A percentile compares a stretch with the other conserved stretches of the same genome.
Evolutionary conservation across 2,329 filamentous ascomycete genomes (phyloP).

Genomic region (Incumbomyces delicatus): DNA sequence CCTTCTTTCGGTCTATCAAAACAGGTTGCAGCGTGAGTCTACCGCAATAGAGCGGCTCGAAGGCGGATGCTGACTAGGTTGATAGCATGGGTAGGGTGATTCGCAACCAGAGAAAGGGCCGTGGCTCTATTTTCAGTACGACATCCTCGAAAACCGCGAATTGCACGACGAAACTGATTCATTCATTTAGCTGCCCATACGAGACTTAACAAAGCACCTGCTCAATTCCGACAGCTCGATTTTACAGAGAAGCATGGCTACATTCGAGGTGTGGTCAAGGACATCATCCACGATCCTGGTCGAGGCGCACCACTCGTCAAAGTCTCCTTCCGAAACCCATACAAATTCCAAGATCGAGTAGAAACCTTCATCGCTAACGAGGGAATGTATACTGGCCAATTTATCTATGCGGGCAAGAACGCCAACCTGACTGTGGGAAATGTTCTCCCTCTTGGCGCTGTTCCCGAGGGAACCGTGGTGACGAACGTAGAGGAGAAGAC

Average conservation of each 20-base stretch:
- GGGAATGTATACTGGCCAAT: slow-evolving; percentile 99
- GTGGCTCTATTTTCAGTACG: slow-evolving; percentile 67
- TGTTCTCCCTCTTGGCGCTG: slow-evolving; percentile 83
- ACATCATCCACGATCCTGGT: slow-evolving; percentile 98
- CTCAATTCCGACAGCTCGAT: slow-evolving; percentile 94
- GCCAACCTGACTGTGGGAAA: slow-evolving; percentile 94
- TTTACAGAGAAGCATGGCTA: slow-evolving; percentile 96
- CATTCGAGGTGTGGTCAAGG: slow-evolving; percentile 92
- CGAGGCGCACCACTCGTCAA: slow-evolving; percentile 96
- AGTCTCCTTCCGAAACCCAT: slow-evolving; percentile 94
- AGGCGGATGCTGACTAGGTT: slow-evolving; percentile 25
- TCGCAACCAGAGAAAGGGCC: slow-evolving; percentile 68
- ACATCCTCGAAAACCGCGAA: slow-evolving; percentile 24
- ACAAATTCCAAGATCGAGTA: slow-evolving; percentile 93
- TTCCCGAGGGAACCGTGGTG: slow-evolving; percentile 98
- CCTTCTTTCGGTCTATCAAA: not conserved
- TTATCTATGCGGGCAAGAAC: slow-evolving; percentile 99
- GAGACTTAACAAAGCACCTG: slow-evolving; percentile 87
- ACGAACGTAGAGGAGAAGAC: slow-evolving; percentile 99
- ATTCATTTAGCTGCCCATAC: slow-evolving; percentile 58
- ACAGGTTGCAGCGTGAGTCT: slow-evolving; percentile 7
- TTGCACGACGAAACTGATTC: slow-evolving; percentile 9
- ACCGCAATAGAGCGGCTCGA: not conserved
- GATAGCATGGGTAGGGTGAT: slow-evolving; percentile 58
- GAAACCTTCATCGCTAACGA: slow-evolving; percentile 99